Evolutionary conservation across 345 rosid genomes (phyloP), one percentile per base, ranked within the genome.

Genomic region (Eucalyptus tenuipes): DNA sequence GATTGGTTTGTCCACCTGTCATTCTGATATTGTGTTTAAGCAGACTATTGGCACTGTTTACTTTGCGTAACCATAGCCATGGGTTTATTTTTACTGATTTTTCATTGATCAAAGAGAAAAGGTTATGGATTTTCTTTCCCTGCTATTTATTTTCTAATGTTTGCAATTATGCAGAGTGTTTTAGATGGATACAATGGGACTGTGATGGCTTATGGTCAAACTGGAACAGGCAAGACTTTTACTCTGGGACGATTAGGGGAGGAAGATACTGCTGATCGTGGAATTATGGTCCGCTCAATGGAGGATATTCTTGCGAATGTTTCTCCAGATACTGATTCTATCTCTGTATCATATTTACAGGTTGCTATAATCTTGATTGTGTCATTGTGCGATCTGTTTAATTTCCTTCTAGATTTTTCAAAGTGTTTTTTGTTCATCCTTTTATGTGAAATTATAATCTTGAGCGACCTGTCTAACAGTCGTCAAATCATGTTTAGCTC

Each of bases 171-270:
- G 86, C 89, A 98, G 99, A 95, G 99, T 92, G 99, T 97, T 91
- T 93, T 98, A 88, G 99, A 94, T 93, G 99, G 99, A 87, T 98
- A 98, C 93, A 98, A 98, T 88, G 99, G 99, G 80, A 96, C 99
- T 29, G 96, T 98, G 48, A 97, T 98, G 99, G 99, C 99, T 82
- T 98, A 98, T 92, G 99, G 99, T 71, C 99, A 98, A 92, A 98
- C 99, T 27, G 99, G 99, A 88, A 98, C 99, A 2, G 99, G 99
- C 15, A 98, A 98, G 90, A 98, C 99, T 81, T 96, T 96, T 90
- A 98, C 99, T 64, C 96, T 98, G 64, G 99, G 99, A 84, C 93
- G 92, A 89, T 92, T 98, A 89, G 99, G 99, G 44, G 99, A 95
- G 55, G 99, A 98, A 94, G 99, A 96, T 91, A 93, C 93, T 0